Evolutionary conservation across 2,329 filamentous ascomycete species (phyloP).

Genomic region (Pestalotiopsis sp.): DNA sequence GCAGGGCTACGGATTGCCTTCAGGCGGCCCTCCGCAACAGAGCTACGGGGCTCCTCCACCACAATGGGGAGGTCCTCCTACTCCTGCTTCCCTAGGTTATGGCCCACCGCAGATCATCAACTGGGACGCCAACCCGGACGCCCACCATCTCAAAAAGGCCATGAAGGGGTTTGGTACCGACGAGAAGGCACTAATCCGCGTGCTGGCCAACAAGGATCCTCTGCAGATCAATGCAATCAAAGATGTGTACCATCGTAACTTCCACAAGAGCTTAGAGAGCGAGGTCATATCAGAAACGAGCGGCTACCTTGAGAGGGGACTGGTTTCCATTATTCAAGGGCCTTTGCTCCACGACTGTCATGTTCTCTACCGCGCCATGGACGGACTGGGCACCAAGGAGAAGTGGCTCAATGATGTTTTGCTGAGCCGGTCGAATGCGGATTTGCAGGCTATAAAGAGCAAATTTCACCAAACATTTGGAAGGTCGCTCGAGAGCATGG

Average conservation of each 20-base stretch:
- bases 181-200: conserved; percentile 71
- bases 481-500: conserved; percentile 66
- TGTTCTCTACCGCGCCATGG: conserved; percentile 69
- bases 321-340: conserved; percentile 75
- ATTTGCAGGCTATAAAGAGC: conserved; percentile 81
- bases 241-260: conserved; percentile 62
- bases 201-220: conserved; percentile 73
- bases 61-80: conserved; percentile 44
- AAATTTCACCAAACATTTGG: conserved; percentile 70
- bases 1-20: conserved; percentile 11
- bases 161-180: conserved; percentile 96
- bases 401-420: conserved; percentile 82
- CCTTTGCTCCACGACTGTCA: conserved; percentile 77
- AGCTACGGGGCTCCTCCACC: conserved; percentile 26
- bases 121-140: conserved; percentile 68
- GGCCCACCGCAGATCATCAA: conserved; percentile 67
- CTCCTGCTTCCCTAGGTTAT: conserved; percentile 73
- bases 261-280: conserved; percentile 68
- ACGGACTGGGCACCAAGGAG: conserved; percentile 85
- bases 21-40: conserved; percentile 41
- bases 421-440: conserved; percentile 80
- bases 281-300: conserved; percentile 79
- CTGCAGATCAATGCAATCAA: conserved; percentile 72
- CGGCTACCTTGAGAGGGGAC: conserved; percentile 70
- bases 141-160: conserved; percentile 71